Evolutionary conservation across 208 protist genomes (phyloP).

Genomic region (Vickermania spadyakhi): DNA sequence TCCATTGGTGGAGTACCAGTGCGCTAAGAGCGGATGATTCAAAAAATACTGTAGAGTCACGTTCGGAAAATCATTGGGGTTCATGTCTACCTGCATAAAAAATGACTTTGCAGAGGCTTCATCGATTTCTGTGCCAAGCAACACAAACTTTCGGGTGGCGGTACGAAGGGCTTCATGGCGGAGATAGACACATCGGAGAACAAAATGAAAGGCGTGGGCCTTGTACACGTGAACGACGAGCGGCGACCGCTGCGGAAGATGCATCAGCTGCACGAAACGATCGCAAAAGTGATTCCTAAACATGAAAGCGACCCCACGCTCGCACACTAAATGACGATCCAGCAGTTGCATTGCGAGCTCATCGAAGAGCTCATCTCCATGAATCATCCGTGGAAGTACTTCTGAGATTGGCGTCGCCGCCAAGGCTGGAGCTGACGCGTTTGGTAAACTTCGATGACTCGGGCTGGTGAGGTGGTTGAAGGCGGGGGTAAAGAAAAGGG

Average conservation of each 20-base stretch:
- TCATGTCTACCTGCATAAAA: not conserved
- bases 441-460: not conserved
- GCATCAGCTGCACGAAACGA: not conserved
- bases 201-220: not conserved
- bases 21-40: not conserved
- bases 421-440: not conserved
- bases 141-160: not conserved
- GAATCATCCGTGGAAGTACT: not conserved
- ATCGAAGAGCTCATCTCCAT: not conserved
- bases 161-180: not conserved
- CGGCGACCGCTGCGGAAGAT: not conserved
- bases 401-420: not conserved
- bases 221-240: not conserved
- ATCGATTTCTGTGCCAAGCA: not conserved
- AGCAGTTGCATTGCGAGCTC: not conserved
- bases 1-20: not conserved
- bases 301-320: not conserved
- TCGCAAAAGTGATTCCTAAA: not conserved
- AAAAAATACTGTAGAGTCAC: not conserved
- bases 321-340: not conserved
- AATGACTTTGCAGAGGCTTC: not conserved
- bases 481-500: not conserved
- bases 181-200: not conserved
- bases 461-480: not conserved
- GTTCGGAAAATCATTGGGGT: not conserved